Evolutionary conservation across 2,329 filamentous ascomycete species (phyloP).

Genomic region (Penicillium brevicompactum): DNA sequence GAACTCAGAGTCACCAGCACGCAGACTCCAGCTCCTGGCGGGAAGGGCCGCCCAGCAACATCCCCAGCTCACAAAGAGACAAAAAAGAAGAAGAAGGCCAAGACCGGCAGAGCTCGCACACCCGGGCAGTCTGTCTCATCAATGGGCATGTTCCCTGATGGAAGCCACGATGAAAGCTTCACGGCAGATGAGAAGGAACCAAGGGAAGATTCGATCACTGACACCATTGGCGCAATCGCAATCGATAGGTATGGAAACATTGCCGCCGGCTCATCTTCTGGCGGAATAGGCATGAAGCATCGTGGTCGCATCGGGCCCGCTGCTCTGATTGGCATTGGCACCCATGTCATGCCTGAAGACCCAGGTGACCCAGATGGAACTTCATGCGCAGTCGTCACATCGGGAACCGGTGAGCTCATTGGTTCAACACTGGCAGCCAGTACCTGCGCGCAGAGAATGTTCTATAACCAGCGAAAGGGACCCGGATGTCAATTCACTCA

Average conservation of each 20-base stretch:
- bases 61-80: background rate
- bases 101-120: background rate
- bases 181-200: background rate
- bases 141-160: background rate
- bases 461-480: slow-evolving; percentile 66
- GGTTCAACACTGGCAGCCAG: slow-evolving; percentile 89
- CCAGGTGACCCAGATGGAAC: slow-evolving; percentile 68
- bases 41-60: background rate
- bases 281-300: slow-evolving; percentile 98
- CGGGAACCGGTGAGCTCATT: slow-evolving; percentile 97
- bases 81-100: background rate
- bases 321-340: slow-evolving; percentile 87
- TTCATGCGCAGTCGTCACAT: slow-evolving; percentile 82
- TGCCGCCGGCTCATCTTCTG: slow-evolving; percentile 92
- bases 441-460: slow-evolving; percentile 82
- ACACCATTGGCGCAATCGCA: slow-evolving; percentile 95
- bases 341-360: slow-evolving; percentile 79
- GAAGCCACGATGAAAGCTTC: background rate
- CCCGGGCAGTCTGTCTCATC: background rate
- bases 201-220: slow-evolving; percentile 68
- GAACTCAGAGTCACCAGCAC: background rate
- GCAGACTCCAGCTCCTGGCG: background rate
- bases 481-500: slow-evolving; percentile 62
- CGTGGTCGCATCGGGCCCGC: slow-evolving; percentile 88
- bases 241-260: slow-evolving; percentile 85